phyloP scores from a whole-genome alignment of 164 flowering plant genomes.

The Vitis vinifera region ASM3070453v1 NC_081807.1:2194001-2194500 shows the following conservation, averaged over 20 bases:
- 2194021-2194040: conserved; percentile 53
- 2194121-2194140: conserved; percentile 50
- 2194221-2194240: conserved; percentile 99
- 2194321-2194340: conserved; percentile 35
- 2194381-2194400: conserved; percentile 11
- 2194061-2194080: conserved; percentile 26
- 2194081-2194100: conserved; percentile 25
- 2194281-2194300: conserved; percentile 37
- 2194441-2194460: conserved; percentile 39
- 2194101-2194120: conserved; percentile 22
- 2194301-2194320: conserved; percentile 36
- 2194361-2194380: conserved; percentile 38
- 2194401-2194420: conserved; percentile 33
- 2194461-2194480: conserved; percentile 72
- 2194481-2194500: conserved; percentile 58
- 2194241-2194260: conserved; percentile 65
- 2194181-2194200: conserved; percentile 91
- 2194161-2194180: conserved; percentile 51
- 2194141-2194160: conserved; percentile 59
- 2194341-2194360: conserved; percentile 60
- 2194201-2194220: conserved; percentile 93
- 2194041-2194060: conserved; percentile 48
- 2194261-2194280: conserved; percentile 51
- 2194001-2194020: conserved; percentile 48
- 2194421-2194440: conserved; percentile 53